Base-by-base conservation (phyloP, 192 early-diverging fungal genomes). In the Rhizophagus sp. region DNA sequence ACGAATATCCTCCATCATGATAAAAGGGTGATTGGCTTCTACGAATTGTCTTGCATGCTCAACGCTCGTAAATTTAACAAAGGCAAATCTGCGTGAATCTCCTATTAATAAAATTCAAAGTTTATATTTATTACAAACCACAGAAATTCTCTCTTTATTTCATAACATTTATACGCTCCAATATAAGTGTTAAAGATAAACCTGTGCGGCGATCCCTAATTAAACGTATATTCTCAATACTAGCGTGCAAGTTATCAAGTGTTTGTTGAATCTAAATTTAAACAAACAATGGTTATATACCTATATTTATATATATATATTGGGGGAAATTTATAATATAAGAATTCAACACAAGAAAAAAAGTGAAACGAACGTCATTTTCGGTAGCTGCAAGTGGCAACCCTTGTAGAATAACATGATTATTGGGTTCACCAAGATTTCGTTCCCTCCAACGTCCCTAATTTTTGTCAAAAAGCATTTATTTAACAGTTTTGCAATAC, bases 41-140 rank as follows among this genome's bases (percentile, higher is more conserved):
- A 86, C 73, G 68, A 86, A 86, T 61, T 86, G 81, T 30, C 81
- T 71, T 13, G 85, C 85, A 80, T 86, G 85, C 17, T 81, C 85
- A 24, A 86, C 85, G 39, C 83, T 84, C 47, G 85, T 86, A 52
- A 86, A 86, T 61, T 84, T 79, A 13, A 86, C 81, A 82, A 86
- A 86, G 6, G 85, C 85, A 72, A 84, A 86, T 81, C 81, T 65
- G 22, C 85, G 79, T 19, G 85, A 86, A 78, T 80, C 73, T 17
- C 85, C 84, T 85, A 15, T 30, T 10, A 13, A 75, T 4, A 27
- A 52, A 80, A 67, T 50, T 30, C 13, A 33, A 22, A 50, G 15
- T 65, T 34, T 27, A 22, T n/a, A 24, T 17, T 41, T 39, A 74
- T 73, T 52, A 61, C 76, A n/a, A 44, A 39, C 27, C 12, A 15